Base-by-base conservation (phyloP, 2,329 filamentous ascomycete species). In the Cercospora zeina region DNA sequence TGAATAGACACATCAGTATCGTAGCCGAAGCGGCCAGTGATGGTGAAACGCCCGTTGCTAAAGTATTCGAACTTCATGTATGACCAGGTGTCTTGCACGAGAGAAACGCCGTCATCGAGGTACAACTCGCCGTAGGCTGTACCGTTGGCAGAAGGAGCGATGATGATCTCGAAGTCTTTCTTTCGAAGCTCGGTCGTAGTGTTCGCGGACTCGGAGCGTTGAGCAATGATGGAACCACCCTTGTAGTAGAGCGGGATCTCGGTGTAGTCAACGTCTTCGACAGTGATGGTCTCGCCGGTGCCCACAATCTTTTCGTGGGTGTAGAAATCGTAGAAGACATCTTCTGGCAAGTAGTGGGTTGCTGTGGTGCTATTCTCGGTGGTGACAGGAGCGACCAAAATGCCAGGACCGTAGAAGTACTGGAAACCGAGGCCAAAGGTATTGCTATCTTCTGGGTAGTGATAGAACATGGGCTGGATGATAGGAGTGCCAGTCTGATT, bases 81-180 rank as follows among this genome's bases (percentile, higher is more conserved):
- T 6, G 81, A 85, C 80, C 84, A 0, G 69, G 73, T 2, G 76
- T 65, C 39, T 74, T 89, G 89, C 62, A 83, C 77, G 54, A 93
- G 69, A 27, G 83, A 86, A 62, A 87, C 85, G 8, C 91, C 91
- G 64, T 96, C 90, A 68, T 95, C 91, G 4, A 95, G 77, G 73
- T 93, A 95, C 61, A 95, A 78, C 56, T 81, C 79, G 0, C 91
- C 91, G 1, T 72, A 74, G 0, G 91, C 91, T 6, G 77, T 83
- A 2, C 87, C 89, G 56, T 88, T 78, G 0, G 73, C 70, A 5
- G 82, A 85, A 0, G 89, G 82, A 0, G 90, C 87, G 49, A 96
- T 81, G 36, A 93, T 70, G 55, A 96, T 77, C 72, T 87, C 82
- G 77, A 93, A 93, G 67, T 86, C 80, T 68, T 89, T 79, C 67